Conservation (phyloP, 495 filamentous ascomycete genomes). For the Hamigera avellanea region DNA sequence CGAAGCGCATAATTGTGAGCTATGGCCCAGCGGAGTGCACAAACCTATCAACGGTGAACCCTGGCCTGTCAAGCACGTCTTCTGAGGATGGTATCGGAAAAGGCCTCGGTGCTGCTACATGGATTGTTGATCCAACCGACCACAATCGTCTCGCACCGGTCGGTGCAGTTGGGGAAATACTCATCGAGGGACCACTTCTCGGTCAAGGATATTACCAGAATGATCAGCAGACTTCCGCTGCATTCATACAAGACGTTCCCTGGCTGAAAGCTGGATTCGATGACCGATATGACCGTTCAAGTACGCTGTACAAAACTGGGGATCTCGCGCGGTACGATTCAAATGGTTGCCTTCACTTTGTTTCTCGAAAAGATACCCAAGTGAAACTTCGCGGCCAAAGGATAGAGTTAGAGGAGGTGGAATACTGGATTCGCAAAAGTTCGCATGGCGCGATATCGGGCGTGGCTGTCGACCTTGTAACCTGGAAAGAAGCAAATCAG, state of each 20-base stretch:
- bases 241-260: slow-evolving; percentile 20
- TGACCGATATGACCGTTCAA: slow-evolving; percentile 8
- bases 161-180: slow-evolving; percentile 30
- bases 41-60: slow-evolving; percentile 11
- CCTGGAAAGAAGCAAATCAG: too few species aligned
- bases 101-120: slow-evolving; percentile 9
- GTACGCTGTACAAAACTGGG: slow-evolving; percentile 20
- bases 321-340: slow-evolving; percentile 34
- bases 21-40: slow-evolving; percentile 27
- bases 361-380: slow-evolving; percentile 41
- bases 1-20: slow-evolving; percentile 13
- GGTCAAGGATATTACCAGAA: slow-evolving; percentile 26
- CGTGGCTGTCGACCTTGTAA: too few species aligned
- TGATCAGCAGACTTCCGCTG: slow-evolving; percentile 11
- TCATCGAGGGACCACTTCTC: slow-evolving; percentile 28
- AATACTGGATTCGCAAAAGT: too few species aligned
- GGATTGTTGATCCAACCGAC: slow-evolving; percentile 25
- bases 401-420: slow-evolving; percentile 42
- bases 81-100: slow-evolving; percentile 15
- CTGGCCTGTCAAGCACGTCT: slow-evolving; percentile 4
- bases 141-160: slow-evolving; percentile 22
- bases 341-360: slow-evolving; percentile 27
- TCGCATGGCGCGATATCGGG: too few species aligned
- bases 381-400: slow-evolving; percentile 43
- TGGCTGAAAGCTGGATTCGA: slow-evolving; percentile 20